Percentiles rank a stretch among this genome's conserved stretches.
Evolutionary conservation across 352 stramenopile genomes (phyloP).

Genomic region (Plasmopara viticola): DNA sequence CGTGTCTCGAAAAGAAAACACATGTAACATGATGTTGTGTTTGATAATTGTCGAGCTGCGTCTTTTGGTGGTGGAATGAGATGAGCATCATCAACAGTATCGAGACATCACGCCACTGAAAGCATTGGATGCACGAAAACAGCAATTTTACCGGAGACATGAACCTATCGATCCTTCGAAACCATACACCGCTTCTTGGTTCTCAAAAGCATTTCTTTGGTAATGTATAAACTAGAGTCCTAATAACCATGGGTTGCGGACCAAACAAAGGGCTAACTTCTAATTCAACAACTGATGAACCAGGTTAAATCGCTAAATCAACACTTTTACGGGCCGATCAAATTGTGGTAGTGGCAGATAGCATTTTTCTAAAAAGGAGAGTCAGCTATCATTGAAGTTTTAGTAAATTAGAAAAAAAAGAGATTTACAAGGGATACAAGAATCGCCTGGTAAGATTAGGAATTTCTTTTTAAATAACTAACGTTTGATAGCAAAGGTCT

Average conservation of each 20-base stretch:
- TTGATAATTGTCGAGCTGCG: conserved; percentile 4
- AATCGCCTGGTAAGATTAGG: conserved; percentile 7
- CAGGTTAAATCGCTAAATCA: conserved; percentile 1
- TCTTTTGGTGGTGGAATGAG: conserved; percentile 4
- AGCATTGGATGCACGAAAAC: background rate
- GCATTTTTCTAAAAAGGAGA: conserved; percentile 7
- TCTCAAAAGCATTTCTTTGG: conserved; percentile 6
- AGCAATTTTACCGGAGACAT: background rate
- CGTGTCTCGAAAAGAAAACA: conserved; percentile 4
- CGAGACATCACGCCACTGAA: too few species aligned
- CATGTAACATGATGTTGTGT: conserved; percentile 5
- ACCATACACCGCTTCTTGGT: conserved; percentile 8
- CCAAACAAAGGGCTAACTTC: conserved; percentile 1
- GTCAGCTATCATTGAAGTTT: conserved; percentile 11
- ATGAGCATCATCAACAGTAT: too few species aligned
- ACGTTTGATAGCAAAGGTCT: conserved; percentile 13
- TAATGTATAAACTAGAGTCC: conserved; percentile 4
- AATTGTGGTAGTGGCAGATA: conserved; percentile 6
- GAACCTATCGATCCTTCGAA: conserved; percentile 4
- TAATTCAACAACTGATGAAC: conserved; percentile 1
- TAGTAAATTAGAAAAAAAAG: conserved; percentile 12
- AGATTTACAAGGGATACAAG: conserved; percentile 5
- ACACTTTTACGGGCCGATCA: background rate
- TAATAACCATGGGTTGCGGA: conserved; percentile 9
- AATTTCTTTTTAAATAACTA: conserved; percentile 3